phyloP scores from a whole-genome alignment of 2,329 filamentous ascomycete genomes.

The Nannizziopsis arthrosporioides region DNA sequence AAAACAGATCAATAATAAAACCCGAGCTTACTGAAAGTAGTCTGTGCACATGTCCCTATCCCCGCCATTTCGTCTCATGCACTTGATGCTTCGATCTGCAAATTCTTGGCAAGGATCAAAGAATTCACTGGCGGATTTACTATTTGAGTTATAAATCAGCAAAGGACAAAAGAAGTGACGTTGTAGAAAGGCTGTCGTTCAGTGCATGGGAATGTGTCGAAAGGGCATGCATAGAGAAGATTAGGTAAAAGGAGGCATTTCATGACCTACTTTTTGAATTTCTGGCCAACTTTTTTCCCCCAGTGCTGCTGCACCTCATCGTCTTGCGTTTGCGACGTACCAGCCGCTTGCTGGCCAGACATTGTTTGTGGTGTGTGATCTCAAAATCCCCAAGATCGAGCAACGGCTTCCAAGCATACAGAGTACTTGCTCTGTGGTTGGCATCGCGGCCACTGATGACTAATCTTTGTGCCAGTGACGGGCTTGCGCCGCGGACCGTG shows the following conservation, averaged over 20 bases:
- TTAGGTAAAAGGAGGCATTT: too few species aligned
- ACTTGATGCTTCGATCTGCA: constrained; percentile 71
- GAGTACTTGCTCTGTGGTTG: too few species aligned
- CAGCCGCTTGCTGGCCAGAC: constrained; percentile 1
- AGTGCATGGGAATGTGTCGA: not conserved
- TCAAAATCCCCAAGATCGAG: too few species aligned
- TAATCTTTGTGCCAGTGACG: too few species aligned
- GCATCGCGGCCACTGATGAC: too few species aligned
- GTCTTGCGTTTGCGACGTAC: constrained; percentile 5
- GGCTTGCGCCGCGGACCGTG: too few species aligned
- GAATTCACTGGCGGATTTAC: constrained; percentile 80
- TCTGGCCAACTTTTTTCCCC: constrained; percentile 43
- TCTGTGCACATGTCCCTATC: constrained; percentile 84
- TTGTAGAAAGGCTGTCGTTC: not conserved
- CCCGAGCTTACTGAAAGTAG: constrained; percentile 72
- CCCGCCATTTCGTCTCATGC: constrained; percentile 75
- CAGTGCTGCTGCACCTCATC: constrained; percentile 43
- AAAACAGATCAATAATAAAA: not conserved
- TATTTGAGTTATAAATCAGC: constrained; percentile 27
- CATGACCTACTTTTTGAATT: constrained; percentile 51
- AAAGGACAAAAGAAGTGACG: not conserved
- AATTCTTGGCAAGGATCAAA: constrained; percentile 94
- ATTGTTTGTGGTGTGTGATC: not conserved
- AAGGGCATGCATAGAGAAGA: not conserved
- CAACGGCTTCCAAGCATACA: too few species aligned